Evolutionary conservation across 805 yeast genomes (phyloP).

Genomic region (Kluyveromyces nonfermentans): DNA sequence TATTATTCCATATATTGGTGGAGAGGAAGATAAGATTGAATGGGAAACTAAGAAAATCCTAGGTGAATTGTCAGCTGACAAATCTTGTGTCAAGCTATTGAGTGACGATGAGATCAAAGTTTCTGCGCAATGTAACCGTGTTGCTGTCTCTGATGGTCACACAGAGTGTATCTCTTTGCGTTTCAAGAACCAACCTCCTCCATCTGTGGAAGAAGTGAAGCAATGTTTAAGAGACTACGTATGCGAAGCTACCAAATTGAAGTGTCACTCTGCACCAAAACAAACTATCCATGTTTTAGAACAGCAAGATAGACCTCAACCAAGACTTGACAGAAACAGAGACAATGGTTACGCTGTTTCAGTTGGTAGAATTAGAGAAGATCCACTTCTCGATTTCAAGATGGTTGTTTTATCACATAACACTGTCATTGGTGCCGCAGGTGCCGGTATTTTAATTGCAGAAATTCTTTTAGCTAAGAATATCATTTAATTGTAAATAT

Average conservation of each 20-base stretch:
- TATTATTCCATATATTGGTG: conserved; percentile 87
- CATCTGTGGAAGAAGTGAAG: conserved; percentile 74
- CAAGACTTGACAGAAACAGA: conserved; percentile 92
- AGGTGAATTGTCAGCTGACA: conserved; percentile 48
- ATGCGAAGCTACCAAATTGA: conserved; percentile 72
- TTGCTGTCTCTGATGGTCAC: conserved; percentile 96
- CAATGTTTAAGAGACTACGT: conserved; percentile 57
- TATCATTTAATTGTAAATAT: conserved; percentile 39
- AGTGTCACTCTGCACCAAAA: conserved; percentile 89
- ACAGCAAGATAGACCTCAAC: conserved; percentile 92
- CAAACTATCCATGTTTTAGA: conserved; percentile 88
- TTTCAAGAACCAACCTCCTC: conserved; percentile 76
- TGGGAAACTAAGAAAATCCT: conserved; percentile 96
- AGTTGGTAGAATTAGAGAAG: conserved; percentile 90
- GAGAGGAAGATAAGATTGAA: conserved; percentile 97
- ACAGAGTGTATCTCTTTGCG: conserved; percentile 87
- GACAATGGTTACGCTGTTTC: conserved; percentile 90
- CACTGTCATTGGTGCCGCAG: conserved; percentile 98
- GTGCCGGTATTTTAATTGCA: conserved; percentile 93
- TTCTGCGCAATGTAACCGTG: conserved; percentile 94
- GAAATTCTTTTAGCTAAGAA: conserved; percentile 76
- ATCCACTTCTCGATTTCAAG: conserved; percentile 86
- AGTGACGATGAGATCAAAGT: conserved; percentile 68
- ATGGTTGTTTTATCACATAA: conserved; percentile 97
- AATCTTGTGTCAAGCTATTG: conserved; percentile 47